Evolutionary conservation across 2,329 filamentous ascomycete species (phyloP), one percentile per base, ranked within the genome.

Genomic region (Colletotrichum tropicale): DNA sequence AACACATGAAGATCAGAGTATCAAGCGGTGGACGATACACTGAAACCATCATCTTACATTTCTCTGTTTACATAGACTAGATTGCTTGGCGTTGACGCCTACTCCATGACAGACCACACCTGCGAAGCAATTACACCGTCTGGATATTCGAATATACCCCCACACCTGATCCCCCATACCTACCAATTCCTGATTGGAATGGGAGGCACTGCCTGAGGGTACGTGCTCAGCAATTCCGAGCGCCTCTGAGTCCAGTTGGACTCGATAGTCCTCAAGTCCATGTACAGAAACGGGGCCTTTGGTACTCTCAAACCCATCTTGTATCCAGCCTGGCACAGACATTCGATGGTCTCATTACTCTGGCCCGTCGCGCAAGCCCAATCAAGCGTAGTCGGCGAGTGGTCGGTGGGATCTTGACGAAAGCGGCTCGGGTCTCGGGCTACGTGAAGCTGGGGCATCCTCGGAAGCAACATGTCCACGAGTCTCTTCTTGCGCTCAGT

Each of bases 1-100:
- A n/a, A n/a, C 5, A 48, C 0, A n/a, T 4, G 2, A 7, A 12
- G 1, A 12, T 0, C 18, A 48, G 18, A 6, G 18, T 12, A 7
- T 48, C 0, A 48, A n/a, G 0, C 1, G 38, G 5, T 0, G 38
- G 2, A 48, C 38, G 0, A 48, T 3, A 0, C 9, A 12, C 38
- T 48, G 9, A 48, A n/a, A 48, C 18, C 38, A 48, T n/a, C 18
- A n/a, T n/a, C 38, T 10, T 48, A 48, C 3, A 48, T 48, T 48
- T n/a, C 18, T n/a, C 38, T 5, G 18, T n/a, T 12, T 12, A n/a
- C 18, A 12, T 48, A 48, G n/a, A n/a, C 2, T 3, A 38, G 16
- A 38, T 3, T 38, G 36, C 16, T 38, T 2, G 1, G 16, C 36
- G 1, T 9, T 18, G 18, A 43, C 38, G 9, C 3, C 38, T 43